phyloP scores from a whole-genome alignment of 352 stramenopile genomes.

The Phytophthora agathidicida region DNA sequence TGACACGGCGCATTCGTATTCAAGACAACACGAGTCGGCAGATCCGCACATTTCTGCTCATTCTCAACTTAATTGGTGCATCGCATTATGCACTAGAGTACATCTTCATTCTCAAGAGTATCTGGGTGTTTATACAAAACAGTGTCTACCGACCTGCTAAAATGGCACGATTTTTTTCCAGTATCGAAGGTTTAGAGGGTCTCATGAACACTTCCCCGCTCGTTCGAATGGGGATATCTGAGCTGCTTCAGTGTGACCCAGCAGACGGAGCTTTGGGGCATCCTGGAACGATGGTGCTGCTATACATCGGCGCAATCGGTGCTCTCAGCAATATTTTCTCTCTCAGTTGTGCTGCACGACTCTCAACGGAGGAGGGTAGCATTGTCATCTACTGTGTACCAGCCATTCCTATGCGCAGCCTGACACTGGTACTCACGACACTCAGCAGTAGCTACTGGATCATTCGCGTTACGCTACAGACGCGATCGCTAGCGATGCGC shows the following conservation, averaged over 20 bases:
- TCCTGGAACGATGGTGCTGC: conserved; percentile 36
- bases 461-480: conserved; percentile 33
- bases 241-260: conserved; percentile 26
- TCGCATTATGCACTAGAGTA: conserved; percentile 36
- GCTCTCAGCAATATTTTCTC: conserved; percentile 51
- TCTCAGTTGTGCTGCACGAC: conserved; percentile 31
- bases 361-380: conserved; percentile 25
- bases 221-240: conserved; percentile 13
- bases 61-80: conserved; percentile 39
- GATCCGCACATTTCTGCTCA: conserved; percentile 37
- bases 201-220: background rate
- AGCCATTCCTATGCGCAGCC: conserved; percentile 30
- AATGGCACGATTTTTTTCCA: background rate
- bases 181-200: background rate
- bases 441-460: conserved; percentile 43
- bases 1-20: conserved; percentile 33
- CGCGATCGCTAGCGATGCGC: conserved; percentile 18
- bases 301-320: conserved; percentile 42
- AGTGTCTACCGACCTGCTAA: conserved; percentile 16
- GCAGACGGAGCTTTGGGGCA: conserved; percentile 34
- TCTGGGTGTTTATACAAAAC: conserved; percentile 26
- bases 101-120: conserved; percentile 21
- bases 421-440: conserved; percentile 32
- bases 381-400: conserved; percentile 36
- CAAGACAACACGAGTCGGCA: conserved; percentile 45